Percentiles rank a stretch among this genome's conserved stretches.
These are phyloP conservation scores for Cryomyces minteri DNA, from an alignment of 495 filamentous ascomycete species.

Conservation along the genomic window DNA sequence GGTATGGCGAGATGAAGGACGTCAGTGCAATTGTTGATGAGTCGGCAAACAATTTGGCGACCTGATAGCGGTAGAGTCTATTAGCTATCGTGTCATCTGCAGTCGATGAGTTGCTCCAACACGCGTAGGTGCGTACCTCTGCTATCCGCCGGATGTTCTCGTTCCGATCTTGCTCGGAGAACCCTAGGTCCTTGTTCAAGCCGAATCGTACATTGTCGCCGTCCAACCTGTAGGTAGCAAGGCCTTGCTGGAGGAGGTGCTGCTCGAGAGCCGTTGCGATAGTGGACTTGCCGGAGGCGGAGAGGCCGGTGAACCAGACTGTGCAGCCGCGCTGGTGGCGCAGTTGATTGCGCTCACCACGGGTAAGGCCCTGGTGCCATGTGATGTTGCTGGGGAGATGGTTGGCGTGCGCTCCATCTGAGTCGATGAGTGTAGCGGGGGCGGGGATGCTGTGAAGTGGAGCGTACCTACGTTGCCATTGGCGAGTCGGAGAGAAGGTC, in stretches of 20 bases:
- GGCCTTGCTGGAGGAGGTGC: slow-evolving; percentile 67
- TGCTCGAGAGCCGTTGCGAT: slow-evolving; percentile 92
- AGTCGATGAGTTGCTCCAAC: too few species aligned
- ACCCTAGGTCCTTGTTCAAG: slow-evolving; percentile 90
- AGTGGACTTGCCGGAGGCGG: slow-evolving; percentile 89
- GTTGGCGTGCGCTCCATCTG: slow-evolving; percentile 3
- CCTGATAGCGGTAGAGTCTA: slow-evolving; percentile 23
- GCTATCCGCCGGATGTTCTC: slow-evolving; percentile 96
- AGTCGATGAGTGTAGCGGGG: not conserved
- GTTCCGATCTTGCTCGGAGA: slow-evolving; percentile 78
- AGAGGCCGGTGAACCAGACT: slow-evolving; percentile 94
- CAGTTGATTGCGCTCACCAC: slow-evolving; percentile 58
- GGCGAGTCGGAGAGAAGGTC: not conserved
- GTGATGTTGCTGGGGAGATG: slow-evolving; percentile 99
- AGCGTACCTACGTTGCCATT: slow-evolving; percentile 8
- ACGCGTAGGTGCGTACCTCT: slow-evolving; percentile 42
- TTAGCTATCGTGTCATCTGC: too few species aligned
- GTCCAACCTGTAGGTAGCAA: slow-evolving; percentile 83
- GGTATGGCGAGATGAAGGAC: slow-evolving; percentile 93
- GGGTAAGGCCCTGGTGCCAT: slow-evolving; percentile 84
- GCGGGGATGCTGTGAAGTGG: not conserved
- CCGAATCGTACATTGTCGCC: slow-evolving; percentile 98
- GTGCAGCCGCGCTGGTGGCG: slow-evolving; percentile 82
- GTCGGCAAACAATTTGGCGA: slow-evolving; percentile 92
- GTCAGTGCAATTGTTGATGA: slow-evolving; percentile 72